phyloP scores from a whole-genome alignment of 2,329 filamentous ascomycete species.

The Pseudogymnoascus sp. region DNA sequence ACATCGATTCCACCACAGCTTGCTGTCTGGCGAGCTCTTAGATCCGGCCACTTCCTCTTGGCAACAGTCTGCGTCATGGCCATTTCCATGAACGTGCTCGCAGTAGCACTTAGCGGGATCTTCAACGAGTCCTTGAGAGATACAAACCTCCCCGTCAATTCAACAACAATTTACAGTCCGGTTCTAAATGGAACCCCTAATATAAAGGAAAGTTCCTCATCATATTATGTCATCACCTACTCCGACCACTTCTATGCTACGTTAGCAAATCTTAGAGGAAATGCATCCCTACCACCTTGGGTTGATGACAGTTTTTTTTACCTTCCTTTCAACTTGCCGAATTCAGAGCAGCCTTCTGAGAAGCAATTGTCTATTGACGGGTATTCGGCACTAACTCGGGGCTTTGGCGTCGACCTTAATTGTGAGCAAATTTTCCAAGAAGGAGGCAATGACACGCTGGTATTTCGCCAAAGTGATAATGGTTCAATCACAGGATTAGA shows the following conservation, averaged over 20 bases:
- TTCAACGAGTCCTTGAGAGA: constrained; percentile 35
- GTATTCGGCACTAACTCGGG: constrained; percentile 27
- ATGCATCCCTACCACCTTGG: constrained; percentile 44
- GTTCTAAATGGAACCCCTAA: constrained; percentile 12
- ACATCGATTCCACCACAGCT: constrained; percentile 50
- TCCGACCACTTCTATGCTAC: constrained; percentile 36
- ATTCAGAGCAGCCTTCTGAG: neutral
- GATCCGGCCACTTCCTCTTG: constrained; percentile 39
- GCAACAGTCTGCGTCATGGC: constrained; percentile 40
- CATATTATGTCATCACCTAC: neutral
- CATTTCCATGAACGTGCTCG: constrained; percentile 45
- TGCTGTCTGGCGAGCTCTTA: constrained; percentile 38
- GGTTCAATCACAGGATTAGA: constrained; percentile 3
- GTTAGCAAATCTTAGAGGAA: constrained; percentile 38
- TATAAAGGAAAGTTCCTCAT: neutral
- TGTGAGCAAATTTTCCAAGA: constrained; percentile 26
- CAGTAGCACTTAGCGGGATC: constrained; percentile 44
- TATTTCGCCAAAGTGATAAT: neutral
- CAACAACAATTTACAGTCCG: neutral
- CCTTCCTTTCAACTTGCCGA: constrained; percentile 33
- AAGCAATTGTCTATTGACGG: constrained; percentile 6
- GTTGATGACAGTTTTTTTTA: constrained; percentile 39
- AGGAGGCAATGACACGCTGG: neutral
- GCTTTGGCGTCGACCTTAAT: constrained; percentile 29
- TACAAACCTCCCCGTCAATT: neutral